phyloP scores from a whole-genome alignment of 1,284 basidiomycete species.

The Athelia psychrophila region DNA sequence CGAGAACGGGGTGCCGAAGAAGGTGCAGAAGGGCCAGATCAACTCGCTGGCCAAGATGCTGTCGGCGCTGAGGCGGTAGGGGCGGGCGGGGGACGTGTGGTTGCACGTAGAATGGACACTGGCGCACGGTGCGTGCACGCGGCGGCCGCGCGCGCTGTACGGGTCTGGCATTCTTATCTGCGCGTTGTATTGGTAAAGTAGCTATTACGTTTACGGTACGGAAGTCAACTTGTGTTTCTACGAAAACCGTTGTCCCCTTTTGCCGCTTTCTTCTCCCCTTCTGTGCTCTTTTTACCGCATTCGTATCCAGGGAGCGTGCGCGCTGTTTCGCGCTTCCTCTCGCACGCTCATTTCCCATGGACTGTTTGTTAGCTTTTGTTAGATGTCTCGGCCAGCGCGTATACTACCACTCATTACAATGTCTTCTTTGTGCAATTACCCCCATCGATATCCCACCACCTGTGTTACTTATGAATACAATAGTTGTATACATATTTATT shows the following conservation, averaged over 20 bases:
- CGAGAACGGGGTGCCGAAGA: conserved; percentile 56
- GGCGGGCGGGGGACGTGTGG: conserved; percentile 39
- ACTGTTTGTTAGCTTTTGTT: background rate
- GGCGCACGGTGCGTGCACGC: background rate
- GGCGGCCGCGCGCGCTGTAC: conserved; percentile 14
- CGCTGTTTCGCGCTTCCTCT: background rate
- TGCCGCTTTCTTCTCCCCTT: conserved; percentile 21
- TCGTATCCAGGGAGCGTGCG: conserved; percentile 1
- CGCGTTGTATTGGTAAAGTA: conserved; percentile 52
- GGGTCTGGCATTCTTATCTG: conserved; percentile 17
- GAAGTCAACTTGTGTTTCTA: conserved; percentile 24
- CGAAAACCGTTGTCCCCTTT: background rate
- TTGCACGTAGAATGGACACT: background rate
- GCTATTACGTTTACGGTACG: conserved; percentile 42
- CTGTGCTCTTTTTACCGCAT: conserved; percentile 13
- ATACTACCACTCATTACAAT: conserved; percentile 31
- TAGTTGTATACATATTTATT: conserved; percentile 10
- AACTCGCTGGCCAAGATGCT: conserved; percentile 82
- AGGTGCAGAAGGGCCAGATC: conserved; percentile 83
- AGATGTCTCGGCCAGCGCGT: conserved; percentile 9
- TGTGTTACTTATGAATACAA: background rate
- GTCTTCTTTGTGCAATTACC: conserved; percentile 19
- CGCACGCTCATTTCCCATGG: background rate
- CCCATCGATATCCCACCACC: conserved; percentile 9
- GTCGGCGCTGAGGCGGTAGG: conserved; percentile 64